phyloP scores from a whole-genome alignment of 805 yeast species.

The Zygosaccharomyces kombuchaensis region DNA sequence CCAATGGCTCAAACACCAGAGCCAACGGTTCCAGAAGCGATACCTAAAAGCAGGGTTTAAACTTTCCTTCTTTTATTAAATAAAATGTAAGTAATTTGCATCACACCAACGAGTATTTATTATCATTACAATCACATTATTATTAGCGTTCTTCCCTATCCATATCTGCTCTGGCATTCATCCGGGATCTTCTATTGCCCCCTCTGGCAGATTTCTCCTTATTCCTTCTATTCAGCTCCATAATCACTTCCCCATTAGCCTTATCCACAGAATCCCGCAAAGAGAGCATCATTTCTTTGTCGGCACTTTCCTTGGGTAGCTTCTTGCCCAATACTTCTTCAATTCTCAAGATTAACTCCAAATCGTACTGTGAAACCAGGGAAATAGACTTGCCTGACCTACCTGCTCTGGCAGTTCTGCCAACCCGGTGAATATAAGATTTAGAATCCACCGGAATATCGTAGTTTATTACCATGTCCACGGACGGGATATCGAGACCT shows the following conservation, averaged over 20 bases:
- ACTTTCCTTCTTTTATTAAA: background rate
- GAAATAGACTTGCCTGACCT: constrained; percentile 83
- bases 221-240: constrained; percentile 62
- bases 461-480: constrained; percentile 70
- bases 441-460: constrained; percentile 83
- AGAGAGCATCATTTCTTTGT: constrained; percentile 69
- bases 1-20: background rate
- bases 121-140: background rate
- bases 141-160: constrained; percentile 42
- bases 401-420: constrained; percentile 95
- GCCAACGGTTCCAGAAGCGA: background rate
- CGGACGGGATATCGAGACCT: constrained; percentile 80
- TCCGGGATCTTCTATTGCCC: constrained; percentile 38
- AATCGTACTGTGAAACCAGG: constrained; percentile 89
- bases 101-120: background rate
- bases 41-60: background rate
- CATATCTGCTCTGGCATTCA: constrained; percentile 42
- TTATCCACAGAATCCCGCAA: constrained; percentile 84
- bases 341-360: constrained; percentile 81
- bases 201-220: constrained; percentile 46
- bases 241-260: constrained; percentile 86
- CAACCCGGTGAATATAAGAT: constrained; percentile 83
- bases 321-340: constrained; percentile 83
- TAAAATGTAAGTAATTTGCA: background rate
- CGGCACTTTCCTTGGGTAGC: constrained; percentile 76